A percentile compares a stretch with the other conserved stretches of the same genome.
Evolutionary conservation across 2,329 filamentous ascomycete species (phyloP).

Genomic region (Seiridium cupressi): DNA sequence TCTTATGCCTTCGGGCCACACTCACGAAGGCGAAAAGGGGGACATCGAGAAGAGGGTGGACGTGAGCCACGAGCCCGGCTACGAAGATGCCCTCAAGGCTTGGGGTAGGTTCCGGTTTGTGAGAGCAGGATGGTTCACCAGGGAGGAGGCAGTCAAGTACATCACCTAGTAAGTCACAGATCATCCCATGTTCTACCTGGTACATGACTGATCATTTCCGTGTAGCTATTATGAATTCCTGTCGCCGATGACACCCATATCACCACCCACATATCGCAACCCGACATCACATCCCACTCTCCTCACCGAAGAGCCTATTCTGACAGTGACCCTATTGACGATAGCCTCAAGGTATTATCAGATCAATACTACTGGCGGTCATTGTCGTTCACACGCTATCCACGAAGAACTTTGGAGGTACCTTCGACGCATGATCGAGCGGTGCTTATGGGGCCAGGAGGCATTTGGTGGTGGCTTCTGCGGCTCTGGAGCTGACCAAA

Average conservation of each 20-base stretch:
- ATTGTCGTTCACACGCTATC: slow-evolving; percentile 84
- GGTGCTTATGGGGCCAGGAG: slow-evolving; percentile 93
- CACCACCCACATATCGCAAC: slow-evolving; percentile 83
- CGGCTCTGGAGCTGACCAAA: slow-evolving; percentile 66
- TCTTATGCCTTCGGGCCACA: slow-evolving; percentile 18
- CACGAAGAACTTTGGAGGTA: slow-evolving; percentile 96
- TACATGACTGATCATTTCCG: neutral
- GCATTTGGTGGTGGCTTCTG: slow-evolving; percentile 89
- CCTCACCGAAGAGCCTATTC: slow-evolving; percentile 86
- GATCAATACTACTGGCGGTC: slow-evolving; percentile 75
- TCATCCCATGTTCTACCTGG: slow-evolving; percentile 1
- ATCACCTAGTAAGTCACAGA: slow-evolving; percentile 74
- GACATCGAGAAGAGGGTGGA: slow-evolving; percentile 45
- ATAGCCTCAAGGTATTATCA: slow-evolving; percentile 85
- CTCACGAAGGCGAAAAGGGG: slow-evolving; percentile 19
- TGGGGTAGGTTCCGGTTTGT: slow-evolving; percentile 94
- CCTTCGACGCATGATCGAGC: slow-evolving; percentile 90
- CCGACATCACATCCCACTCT: slow-evolving; percentile 78
- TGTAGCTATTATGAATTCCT: slow-evolving; percentile 83
- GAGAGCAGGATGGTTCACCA: slow-evolving; percentile 94
- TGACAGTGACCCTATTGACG: slow-evolving; percentile 87
- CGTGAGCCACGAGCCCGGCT: slow-evolving; percentile 50
- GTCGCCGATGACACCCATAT: slow-evolving; percentile 89
- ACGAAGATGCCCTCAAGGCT: slow-evolving; percentile 72
- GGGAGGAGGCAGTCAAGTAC: slow-evolving; percentile 88